A percentile compares a stretch with the other conserved stretches of the same genome.
phyloP scores from a whole-genome alignment of 139 green algal species.

The Pleodorina starrii region DNA sequence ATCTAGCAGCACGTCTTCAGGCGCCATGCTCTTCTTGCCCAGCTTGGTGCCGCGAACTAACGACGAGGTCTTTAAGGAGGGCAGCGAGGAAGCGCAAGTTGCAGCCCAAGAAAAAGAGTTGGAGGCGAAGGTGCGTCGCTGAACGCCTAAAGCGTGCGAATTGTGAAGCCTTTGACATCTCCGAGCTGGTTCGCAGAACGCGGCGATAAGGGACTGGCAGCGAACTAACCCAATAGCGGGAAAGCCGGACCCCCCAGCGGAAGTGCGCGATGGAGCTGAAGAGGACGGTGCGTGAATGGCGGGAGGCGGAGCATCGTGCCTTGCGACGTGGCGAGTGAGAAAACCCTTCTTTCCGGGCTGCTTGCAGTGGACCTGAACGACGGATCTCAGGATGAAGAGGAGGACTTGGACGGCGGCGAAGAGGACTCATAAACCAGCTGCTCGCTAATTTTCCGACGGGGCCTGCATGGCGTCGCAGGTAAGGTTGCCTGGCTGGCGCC shows the following conservation, averaged over 20 bases:
- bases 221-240: background rate
- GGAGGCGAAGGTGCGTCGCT: slow-evolving; percentile 1
- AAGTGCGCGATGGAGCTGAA: background rate
- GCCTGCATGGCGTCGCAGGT: background rate
- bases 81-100: slow-evolving; percentile 30
- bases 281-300: slow-evolving; percentile 1
- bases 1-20: too few relatives aligned
- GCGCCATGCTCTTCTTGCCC: slow-evolving; percentile 30
- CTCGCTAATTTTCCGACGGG: too few relatives aligned
- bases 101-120: slow-evolving; percentile 30
- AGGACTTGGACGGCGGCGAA: slow-evolving; percentile 22
- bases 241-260: slow-evolving; percentile 20
- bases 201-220: slow-evolving; percentile 24
- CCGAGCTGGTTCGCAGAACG: background rate
- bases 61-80: slow-evolving; percentile 35
- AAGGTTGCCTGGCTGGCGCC: too few relatives aligned
- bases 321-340: too few relatives aligned
- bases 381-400: slow-evolving; percentile 17
- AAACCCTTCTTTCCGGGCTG: background rate
- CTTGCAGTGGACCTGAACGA: slow-evolving; percentile 24
- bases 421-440: slow-evolving; percentile 8
- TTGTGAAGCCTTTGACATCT: too few relatives aligned
- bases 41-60: background rate
- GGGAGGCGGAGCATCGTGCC: background rate
- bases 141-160: too few relatives aligned